Evolutionary conservation across 2,329 filamentous ascomycete species (phyloP).

Genomic region (Tolypocladium tropicale): DNA sequence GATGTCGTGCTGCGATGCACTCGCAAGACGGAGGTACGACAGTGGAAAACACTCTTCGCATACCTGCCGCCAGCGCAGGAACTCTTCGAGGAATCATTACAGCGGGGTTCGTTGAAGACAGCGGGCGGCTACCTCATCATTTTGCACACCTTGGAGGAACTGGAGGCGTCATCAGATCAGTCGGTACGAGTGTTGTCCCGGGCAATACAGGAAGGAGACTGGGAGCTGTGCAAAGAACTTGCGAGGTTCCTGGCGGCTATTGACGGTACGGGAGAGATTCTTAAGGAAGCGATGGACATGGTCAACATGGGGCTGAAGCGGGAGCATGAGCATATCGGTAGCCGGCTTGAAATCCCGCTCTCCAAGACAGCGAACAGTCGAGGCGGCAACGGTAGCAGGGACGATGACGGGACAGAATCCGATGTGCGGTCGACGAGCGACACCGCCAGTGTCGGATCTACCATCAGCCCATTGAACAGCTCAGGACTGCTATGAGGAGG

Average conservation of each 20-base stretch:
- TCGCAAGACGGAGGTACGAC: slow-evolving; percentile 89
- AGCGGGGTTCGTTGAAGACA: slow-evolving; percentile 80
- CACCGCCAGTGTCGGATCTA: slow-evolving; percentile 24
- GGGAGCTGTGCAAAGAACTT: slow-evolving; percentile 91
- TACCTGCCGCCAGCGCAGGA: slow-evolving; percentile 85
- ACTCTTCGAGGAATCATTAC: slow-evolving; percentile 85
- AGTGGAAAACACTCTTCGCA: slow-evolving; percentile 87
- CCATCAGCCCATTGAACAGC: slow-evolving; percentile 13
- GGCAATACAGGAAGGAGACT: slow-evolving; percentile 78
- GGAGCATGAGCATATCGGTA: slow-evolving; percentile 16
- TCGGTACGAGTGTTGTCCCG: slow-evolving; percentile 71
- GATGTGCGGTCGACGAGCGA: slow-evolving; percentile 27
- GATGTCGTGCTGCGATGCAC: slow-evolving; percentile 96
- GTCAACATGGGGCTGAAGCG: slow-evolving; percentile 33
- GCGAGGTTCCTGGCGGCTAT: slow-evolving; percentile 91
- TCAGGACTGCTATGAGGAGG: slow-evolving; percentile 1
- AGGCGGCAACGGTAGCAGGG: slow-evolving; percentile 16
- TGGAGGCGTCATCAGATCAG: slow-evolving; percentile 61
- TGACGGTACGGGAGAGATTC: slow-evolving; percentile 73
- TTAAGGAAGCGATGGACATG: slow-evolving; percentile 61
- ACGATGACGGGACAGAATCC: slow-evolving; percentile 24
- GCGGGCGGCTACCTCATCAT: slow-evolving; percentile 95
- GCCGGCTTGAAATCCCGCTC: slow-evolving; percentile 21
- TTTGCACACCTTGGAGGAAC: slow-evolving; percentile 70
- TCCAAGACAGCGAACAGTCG: slow-evolving; percentile 18